Evolutionary conservation across 495 filamentous ascomycete species (phyloP), one percentile per base, ranked within the genome.

Genomic region (Margaritispora aquatica): DNA sequence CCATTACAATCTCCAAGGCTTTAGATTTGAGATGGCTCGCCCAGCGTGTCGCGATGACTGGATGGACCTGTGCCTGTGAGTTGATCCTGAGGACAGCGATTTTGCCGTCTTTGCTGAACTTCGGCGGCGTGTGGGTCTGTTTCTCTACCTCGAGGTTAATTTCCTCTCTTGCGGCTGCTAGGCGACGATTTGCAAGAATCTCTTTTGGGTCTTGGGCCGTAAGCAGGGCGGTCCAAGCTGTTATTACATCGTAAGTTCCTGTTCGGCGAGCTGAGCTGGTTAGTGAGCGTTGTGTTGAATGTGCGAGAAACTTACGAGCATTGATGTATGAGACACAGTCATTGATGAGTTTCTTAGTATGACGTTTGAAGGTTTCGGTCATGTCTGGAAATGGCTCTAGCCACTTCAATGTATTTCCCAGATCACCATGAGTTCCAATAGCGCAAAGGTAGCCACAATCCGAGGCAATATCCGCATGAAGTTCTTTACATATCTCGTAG

Each of bases 1-100:
- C 78, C 58, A 84, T 66, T 17, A 86, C 70, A 10, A 84, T 73
- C 47, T 84, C 78, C 13, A 84, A 69, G 29, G 72, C 73, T 44
- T 75, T 70, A 23, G 76, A 77, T 27, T 72, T 68, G 17, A 86
- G 70, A 44, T 77, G 68, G 0, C 76, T 74, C 19, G 80, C 76
- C 83, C 83, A 85, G 29, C 81, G 70, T 5, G 79, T 83, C 23
- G 81, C 81, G 57, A 85, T 82, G 11, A 84, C 71, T 0, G 79
- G 79, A 63, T 86, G 83, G 0, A 85, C 72, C 64, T 84, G 83
- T 9, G 77, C 75, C 10, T 68, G 63, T 38, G 74, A 79, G 26
- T 69, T 69, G 61, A 85, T 83, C 20, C 77, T 71, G 36, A 86
- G 68, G 0, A 85, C 78, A 1, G 82, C 81, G 44, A 85, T 75